These are phyloP conservation scores for Vaccinium myrtillus DNA, from an alignment of 148 eudicot species.

Conservation along the genomic window DNA sequence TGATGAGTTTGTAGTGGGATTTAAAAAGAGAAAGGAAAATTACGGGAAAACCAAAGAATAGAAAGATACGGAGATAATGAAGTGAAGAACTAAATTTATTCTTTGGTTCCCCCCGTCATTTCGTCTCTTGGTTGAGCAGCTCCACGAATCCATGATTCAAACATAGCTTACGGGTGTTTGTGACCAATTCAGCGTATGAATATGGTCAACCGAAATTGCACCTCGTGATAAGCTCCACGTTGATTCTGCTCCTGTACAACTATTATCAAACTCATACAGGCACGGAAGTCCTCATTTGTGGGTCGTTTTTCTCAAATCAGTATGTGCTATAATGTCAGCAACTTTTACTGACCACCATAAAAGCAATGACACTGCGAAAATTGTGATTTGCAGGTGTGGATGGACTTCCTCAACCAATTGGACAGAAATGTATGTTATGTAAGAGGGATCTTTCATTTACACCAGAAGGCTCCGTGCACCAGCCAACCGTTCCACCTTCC, in stretches of 20 bases:
- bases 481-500: slow-evolving; percentile 41
- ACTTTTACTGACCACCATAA: background rate
- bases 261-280: background rate
- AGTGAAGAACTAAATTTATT: background rate
- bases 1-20: background rate
- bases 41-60: background rate
- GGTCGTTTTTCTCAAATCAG: background rate
- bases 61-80: background rate
- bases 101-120: background rate
- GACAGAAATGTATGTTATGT: slow-evolving; percentile 58
- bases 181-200: background rate
- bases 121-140: background rate
- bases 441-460: slow-evolving; percentile 66
- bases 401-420: slow-evolving; percentile 29
- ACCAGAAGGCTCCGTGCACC: slow-evolving; percentile 51
- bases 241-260: background rate
- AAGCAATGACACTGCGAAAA: background rate
- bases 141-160: background rate
- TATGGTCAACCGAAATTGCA: background rate
- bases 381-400: slow-evolving; percentile 35
- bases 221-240: background rate
- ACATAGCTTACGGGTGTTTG: background rate
- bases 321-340: background rate
- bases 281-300: background rate
- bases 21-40: background rate